Evolutionary conservation across 805 yeast genomes (phyloP), one percentile per base, ranked within the genome.

Genomic region (Yarrowia sp.): DNA sequence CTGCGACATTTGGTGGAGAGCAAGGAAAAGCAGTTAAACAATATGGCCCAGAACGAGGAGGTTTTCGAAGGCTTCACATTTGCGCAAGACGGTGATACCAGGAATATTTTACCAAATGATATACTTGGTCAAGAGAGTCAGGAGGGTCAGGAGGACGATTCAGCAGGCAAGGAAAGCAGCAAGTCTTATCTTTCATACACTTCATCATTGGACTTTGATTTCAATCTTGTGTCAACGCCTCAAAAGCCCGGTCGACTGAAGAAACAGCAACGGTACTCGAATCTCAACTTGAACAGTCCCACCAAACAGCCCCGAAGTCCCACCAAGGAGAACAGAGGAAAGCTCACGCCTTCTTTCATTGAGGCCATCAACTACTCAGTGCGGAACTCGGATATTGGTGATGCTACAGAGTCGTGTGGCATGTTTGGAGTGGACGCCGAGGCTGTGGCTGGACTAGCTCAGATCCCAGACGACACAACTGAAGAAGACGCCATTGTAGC

Each of bases 401-500:
- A 54, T 26, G 24, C n/a, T 9, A 38, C 44, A 2, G 46, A 38
- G 44, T 54, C 61, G 17, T 54, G 61, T 26, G 61, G 61, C 14
- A 54, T 54, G 61, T 54, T 54, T 54, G 61, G 61, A 6, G 61
- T 58, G 59, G 78, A 83, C 32, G 75, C 79, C n/a, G 82, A 81
- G 4, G 87, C 85, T 1, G 85, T 89, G 51, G 88, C 88, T 44
- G 90, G 87, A 70, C 80, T 92, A 54, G 96, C 96, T 1, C 88
- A 89, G 6, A 85, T 92, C 59, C 93, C 97, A 0, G 97, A 93
- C 73, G 92, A 88, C 52, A 80, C 86, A 0, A 77, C 82, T 44
- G 83, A 81, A 30, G 84, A 81, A 17, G 89, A 90, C 74, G 97
- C 96, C 0, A 78, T 92, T 14, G 82, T 80, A 61, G 84, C 85